A percentile compares a stretch with the other conserved stretches of the same genome.
Evolutionary conservation across 2,329 filamentous ascomycete species (phyloP).

Genomic region (Aspergillus pseudotamarii): DNA sequence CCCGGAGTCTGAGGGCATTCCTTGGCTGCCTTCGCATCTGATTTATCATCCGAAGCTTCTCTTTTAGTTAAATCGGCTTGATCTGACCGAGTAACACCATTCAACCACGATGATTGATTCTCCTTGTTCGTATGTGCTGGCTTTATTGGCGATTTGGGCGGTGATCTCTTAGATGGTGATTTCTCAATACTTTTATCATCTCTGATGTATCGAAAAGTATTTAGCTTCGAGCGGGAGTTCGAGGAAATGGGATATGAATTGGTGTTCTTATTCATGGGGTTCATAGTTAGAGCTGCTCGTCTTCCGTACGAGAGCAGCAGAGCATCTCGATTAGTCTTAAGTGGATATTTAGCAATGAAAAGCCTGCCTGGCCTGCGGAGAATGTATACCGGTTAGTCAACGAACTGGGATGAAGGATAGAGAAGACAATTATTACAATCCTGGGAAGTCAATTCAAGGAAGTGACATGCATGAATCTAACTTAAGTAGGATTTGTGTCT

Average conservation of each 20-base stretch:
- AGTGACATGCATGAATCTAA: background rate
- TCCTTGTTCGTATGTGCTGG: conserved; percentile 47
- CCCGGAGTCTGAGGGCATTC: conserved; percentile 61
- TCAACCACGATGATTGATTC: conserved; percentile 43
- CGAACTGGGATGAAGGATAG: background rate
- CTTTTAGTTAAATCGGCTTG: conserved; percentile 22
- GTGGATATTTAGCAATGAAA: conserved; percentile 9
- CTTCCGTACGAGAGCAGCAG: conserved; percentile 21
- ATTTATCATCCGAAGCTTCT: conserved; percentile 21
- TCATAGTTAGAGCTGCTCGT: conserved; percentile 20
- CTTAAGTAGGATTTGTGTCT: conserved; percentile 2
- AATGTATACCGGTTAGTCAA: background rate
- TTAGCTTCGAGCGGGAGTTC: conserved; percentile 57
- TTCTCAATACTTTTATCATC: conserved; percentile 28
- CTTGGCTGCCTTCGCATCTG: conserved; percentile 32
- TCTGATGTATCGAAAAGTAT: conserved; percentile 56
- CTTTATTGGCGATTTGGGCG: conserved; percentile 27
- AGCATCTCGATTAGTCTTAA: conserved; percentile 27
- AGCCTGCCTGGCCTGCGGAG: background rate
- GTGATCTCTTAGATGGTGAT: conserved; percentile 25
- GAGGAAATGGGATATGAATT: conserved; percentile 48
- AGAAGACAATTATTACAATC: background rate
- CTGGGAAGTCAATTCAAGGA: background rate
- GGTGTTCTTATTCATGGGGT: conserved; percentile 29
- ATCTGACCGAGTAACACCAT: conserved; percentile 34